These are phyloP conservation scores for Saxophila tyrrhenica DNA, from an alignment of 495 filamentous ascomycete species.

Conservation along the genomic window DNA sequence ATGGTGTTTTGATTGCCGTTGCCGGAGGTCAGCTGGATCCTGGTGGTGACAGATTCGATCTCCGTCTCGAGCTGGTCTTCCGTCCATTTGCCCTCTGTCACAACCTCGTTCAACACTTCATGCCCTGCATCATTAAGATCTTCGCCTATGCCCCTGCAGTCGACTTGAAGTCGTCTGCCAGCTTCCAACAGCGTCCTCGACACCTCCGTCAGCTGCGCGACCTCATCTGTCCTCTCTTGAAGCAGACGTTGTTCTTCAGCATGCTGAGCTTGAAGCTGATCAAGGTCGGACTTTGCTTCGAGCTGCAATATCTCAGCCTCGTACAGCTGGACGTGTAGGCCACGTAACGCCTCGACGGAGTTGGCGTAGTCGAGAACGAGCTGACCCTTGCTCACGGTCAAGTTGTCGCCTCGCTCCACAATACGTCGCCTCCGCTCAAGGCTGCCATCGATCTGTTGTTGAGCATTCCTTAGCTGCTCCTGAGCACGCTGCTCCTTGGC, in stretches of 20 bases:
- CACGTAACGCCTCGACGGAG: constrained; percentile 47
- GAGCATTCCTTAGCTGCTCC: constrained; percentile 34
- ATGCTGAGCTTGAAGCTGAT: constrained; percentile 51
- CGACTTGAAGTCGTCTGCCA: constrained; percentile 24
- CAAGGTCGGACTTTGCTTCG: constrained; percentile 71
- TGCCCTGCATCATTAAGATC: constrained; percentile 25
- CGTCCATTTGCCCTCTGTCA: constrained; percentile 32
- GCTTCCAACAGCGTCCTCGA: constrained; percentile 18
- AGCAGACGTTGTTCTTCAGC: constrained; percentile 44
- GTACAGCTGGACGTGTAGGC: constrained; percentile 49
- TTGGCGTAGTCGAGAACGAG: constrained; percentile 53
- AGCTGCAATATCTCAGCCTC: constrained; percentile 56
- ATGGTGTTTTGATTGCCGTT: constrained; percentile 56
- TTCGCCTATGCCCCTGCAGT: not conserved
- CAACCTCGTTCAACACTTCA: constrained; percentile 22
- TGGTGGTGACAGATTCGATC: constrained; percentile 60
- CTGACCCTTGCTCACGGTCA: constrained; percentile 51
- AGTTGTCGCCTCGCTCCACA: constrained; percentile 41
- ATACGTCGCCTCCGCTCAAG: constrained; percentile 34
- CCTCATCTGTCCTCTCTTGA: constrained; percentile 33
- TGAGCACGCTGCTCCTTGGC: constrained; percentile 52
- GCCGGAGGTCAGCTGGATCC: constrained; percentile 68
- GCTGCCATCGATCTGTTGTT: constrained; percentile 35
- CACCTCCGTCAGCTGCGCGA: constrained; percentile 29
- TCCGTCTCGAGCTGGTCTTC: constrained; percentile 59